Evolutionary conservation across 305 asterid species (phyloP), one percentile per base, ranked within the genome.

Genomic region (Fraxinus dipetala): DNA sequence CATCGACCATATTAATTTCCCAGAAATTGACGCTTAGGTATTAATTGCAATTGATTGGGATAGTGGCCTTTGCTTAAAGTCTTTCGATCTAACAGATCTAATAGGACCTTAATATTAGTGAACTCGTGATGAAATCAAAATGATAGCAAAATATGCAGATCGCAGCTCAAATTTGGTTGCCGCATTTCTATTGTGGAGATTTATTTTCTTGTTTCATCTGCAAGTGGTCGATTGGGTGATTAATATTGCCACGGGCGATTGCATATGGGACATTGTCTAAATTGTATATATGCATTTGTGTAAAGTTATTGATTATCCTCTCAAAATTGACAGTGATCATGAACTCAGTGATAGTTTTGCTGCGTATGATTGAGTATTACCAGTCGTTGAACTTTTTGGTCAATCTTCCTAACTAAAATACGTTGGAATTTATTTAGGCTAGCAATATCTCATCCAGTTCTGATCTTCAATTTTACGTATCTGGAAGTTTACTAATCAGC

Each of bases 11-110:
- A 14, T 24, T 6, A 28, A 69, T 16, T 43, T 14, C 6, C 40
- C n/a, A 67, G 74, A 73, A 80, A n/a, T 51, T 80, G 54, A 38
- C 34, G 31, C 70, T 75, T 59, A 4, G 31, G 22, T 26, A 78
- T 56, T 77, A 38, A 72, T 14, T 70, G 63, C 78, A 28, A 8
- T 30, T 69, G 75, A 20, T 51, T n/a, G 63, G 22, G 34, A 11
- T 65, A 26, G 16, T 26, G 34, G 35, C 34, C 73, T 28, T 24
- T 65, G 1, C 7, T 69, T 16, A 69, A 13, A 28, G 75, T 30
- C 30, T 63, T 30, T 30, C 4, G 38, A 31, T 38, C 40, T 69
- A 69, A 10, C 5, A 67, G 36, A 67, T 1, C 36, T 30, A 4
- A 6, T 31, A 28, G 75, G 75, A 69, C 40, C 22, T 13, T 69